These are phyloP conservation scores for Adansonia madagascariensis DNA, from an alignment of 441 rosid genomes.

Conservation along the genomic window DNA sequence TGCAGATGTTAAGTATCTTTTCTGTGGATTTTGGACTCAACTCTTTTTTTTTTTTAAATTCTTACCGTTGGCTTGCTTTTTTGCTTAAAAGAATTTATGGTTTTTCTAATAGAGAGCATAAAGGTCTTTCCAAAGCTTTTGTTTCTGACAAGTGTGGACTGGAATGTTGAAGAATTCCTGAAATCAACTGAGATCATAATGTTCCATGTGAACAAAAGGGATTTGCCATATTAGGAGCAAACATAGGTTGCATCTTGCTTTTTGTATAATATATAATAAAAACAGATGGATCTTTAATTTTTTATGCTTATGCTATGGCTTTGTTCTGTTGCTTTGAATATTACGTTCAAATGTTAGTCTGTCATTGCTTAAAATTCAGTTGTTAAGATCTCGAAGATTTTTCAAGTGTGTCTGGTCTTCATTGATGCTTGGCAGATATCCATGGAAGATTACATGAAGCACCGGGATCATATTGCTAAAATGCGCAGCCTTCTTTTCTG, in stretches of 20 bases:
- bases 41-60: neutral
- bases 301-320: neutral
- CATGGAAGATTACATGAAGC: slow-evolving; percentile 65
- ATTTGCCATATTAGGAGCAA: neutral
- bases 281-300: neutral
- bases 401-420: slow-evolving; percentile 20
- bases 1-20: neutral
- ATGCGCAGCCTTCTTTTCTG: slow-evolving; percentile 88
- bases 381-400: neutral
- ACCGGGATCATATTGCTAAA: slow-evolving; percentile 67
- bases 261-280: neutral
- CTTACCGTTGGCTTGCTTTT: neutral
- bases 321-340: neutral
- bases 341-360: neutral
- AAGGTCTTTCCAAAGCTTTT: neutral
- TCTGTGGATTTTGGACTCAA: neutral
- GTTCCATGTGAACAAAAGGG: neutral
- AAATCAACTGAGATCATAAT: neutral
- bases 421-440: slow-evolving; percentile 61
- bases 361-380: slow-evolving; percentile 6
- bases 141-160: neutral
- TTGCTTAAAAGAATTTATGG: neutral
- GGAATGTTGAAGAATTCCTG: neutral
- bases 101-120: neutral
- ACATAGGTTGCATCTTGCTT: slow-evolving; percentile 12